Base-by-base conservation (phyloP, 352 stramenopile genomes). In the Phytophthora ramorum region DNA sequence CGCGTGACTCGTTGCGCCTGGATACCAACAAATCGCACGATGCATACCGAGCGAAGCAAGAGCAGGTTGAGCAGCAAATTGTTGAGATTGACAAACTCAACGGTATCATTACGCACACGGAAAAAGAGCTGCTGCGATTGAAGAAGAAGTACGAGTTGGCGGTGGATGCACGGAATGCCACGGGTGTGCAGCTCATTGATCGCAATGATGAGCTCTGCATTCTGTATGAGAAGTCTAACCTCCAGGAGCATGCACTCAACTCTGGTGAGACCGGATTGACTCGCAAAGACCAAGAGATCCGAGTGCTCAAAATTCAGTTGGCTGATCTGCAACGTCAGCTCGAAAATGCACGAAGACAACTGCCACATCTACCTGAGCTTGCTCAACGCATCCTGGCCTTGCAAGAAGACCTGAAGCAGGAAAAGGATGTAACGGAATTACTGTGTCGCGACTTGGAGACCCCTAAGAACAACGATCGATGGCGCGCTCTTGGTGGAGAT, bases 51-150 rank as follows among this genome's bases (percentile, higher is more conserved):
- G 61, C 87, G 22, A 97, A 96, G 69, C 93, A 98, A 62, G 91
- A 96, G 44, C 79, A 86, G 41, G 91, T 98, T 41, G 92, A 98
- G 71, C 92, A 98, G 76, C 95, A 98, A 77, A 98, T 98, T 65
- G 85, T 97, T 10, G 88, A 98, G 69, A 98, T 98, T 51, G 94
- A 98, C 76, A 98, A 97, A 58, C 84, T 98, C 28, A 98, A 98
- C 62, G 80, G 78, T 1, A 96, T 98, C 56, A 98, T 98, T 66
- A 97, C 96, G 20, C 65, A 67, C 19, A 90, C 96, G 0, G 94
- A 98, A 59, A 92, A 91, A 38, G 88, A 96, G 44, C 90, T 98
- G 76, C 79, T 98, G 22, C 79, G 88, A 3, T 77, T 98, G n/a
- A 98, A 98, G 69, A 91, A 91, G 17, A 85, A 86, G 55, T 98